phyloP scores from a whole-genome alignment of 2,329 filamentous ascomycete species.

The Nemania abortiva region DNA sequence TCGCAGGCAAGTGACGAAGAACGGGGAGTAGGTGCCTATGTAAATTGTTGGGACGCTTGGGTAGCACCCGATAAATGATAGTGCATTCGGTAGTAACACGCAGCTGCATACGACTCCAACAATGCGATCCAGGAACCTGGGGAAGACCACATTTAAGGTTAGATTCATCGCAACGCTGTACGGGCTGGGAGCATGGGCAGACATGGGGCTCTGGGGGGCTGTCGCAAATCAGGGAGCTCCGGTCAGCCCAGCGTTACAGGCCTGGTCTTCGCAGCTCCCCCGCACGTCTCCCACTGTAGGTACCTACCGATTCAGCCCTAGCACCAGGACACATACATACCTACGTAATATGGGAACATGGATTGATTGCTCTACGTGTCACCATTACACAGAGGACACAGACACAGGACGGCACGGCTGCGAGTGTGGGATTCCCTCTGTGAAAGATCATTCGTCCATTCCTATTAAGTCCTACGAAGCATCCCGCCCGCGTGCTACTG shows the following conservation, averaged over 20 bases:
- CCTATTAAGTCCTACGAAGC: slow-evolving; percentile 11
- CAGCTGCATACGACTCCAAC: slow-evolving; percentile 27
- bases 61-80: slow-evolving; percentile 11
- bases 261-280: background rate
- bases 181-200: slow-evolving; percentile 7
- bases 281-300: background rate
- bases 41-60: background rate
- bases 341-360: background rate
- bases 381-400: background rate
- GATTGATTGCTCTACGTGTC: background rate
- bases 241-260: slow-evolving; percentile 9
- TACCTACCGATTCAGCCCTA: background rate
- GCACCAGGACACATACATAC: background rate
- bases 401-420: no score
- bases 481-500: slow-evolving; percentile 8
- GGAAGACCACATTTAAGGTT: slow-evolving; percentile 36
- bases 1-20: slow-evolving; percentile 10
- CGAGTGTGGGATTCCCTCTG: background rate
- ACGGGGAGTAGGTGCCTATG: background rate
- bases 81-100: slow-evolving; percentile 16
- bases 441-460: slow-evolving; percentile 1
- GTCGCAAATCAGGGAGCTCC: slow-evolving; percentile 22
- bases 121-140: slow-evolving; percentile 35
- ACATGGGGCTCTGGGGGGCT: slow-evolving; percentile 3
- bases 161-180: slow-evolving; percentile 31